Evolutionary conservation across 352 stramenopile species (phyloP).

Genomic region (Saprolegnia parasitica): DNA sequence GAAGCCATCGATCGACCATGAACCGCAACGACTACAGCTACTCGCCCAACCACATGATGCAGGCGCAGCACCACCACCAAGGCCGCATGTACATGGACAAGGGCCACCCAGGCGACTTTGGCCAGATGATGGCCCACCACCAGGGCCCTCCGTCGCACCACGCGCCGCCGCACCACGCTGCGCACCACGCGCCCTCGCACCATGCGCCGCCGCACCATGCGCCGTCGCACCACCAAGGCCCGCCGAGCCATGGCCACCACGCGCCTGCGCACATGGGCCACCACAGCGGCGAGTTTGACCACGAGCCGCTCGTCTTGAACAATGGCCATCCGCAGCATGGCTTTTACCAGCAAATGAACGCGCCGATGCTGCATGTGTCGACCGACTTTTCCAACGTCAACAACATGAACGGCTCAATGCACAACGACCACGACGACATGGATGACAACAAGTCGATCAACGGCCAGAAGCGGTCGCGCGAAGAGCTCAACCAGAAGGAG

Average conservation of each 20-base stretch:
- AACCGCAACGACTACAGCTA: slow-evolving; percentile 46
- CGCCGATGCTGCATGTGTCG: slow-evolving; percentile 63
- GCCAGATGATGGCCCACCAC: slow-evolving; percentile 39
- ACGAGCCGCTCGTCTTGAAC: slow-evolving; percentile 70
- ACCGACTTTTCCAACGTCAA: slow-evolving; percentile 41
- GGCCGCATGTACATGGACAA: slow-evolving; percentile 38
- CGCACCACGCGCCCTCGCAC: slow-evolving; percentile 22
- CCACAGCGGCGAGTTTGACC: slow-evolving; percentile 44
- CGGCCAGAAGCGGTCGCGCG: slow-evolving; percentile 48
- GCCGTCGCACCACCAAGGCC: slow-evolving; percentile 37
- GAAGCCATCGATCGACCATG: neutral
- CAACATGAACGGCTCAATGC: slow-evolving; percentile 33
- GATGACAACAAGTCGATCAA: slow-evolving; percentile 29
- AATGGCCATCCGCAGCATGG: slow-evolving; percentile 46
- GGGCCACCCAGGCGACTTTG: slow-evolving; percentile 32
- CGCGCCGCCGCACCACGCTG: slow-evolving; percentile 42
- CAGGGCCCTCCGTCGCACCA: slow-evolving; percentile 28
- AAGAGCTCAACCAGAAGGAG: slow-evolving; percentile 81
- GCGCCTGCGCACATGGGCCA: slow-evolving; percentile 35
- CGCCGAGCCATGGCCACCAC: slow-evolving; percentile 36
- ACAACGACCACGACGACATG: slow-evolving; percentile 39
- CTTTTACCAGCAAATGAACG: slow-evolving; percentile 56
- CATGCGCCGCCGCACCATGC: slow-evolving; percentile 40
- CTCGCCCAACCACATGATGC: slow-evolving; percentile 36
- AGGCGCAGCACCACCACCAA: slow-evolving; percentile 39